These are phyloP conservation scores for Millerozyma miso DNA, from an alignment of 805 yeast species.

Conservation along the genomic window DNA sequence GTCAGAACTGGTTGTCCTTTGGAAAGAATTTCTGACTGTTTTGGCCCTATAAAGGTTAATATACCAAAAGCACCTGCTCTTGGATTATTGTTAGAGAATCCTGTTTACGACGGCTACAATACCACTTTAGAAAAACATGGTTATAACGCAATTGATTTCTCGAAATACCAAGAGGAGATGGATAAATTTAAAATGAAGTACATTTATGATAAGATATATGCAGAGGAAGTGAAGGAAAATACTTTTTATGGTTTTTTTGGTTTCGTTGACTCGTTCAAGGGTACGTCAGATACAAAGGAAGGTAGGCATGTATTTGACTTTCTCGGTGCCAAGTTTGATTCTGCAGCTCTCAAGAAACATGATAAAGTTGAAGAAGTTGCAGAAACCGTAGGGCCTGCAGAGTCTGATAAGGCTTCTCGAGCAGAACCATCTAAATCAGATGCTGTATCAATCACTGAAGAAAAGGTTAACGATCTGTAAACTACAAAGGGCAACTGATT, in stretches of 20 bases:
- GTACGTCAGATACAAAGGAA: slow-evolving; percentile 34
- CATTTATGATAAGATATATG: slow-evolving; percentile 89
- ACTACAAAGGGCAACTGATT: too few relatives aligned
- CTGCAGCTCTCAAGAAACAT: slow-evolving; percentile 10
- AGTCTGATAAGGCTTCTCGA: too few relatives aligned
- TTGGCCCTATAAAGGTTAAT: slow-evolving; percentile 68
- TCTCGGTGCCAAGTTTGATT: slow-evolving; percentile 39
- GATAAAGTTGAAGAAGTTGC: background rate
- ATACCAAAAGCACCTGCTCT: slow-evolving; percentile 98
- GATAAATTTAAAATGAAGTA: slow-evolving; percentile 80
- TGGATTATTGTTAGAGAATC: slow-evolving; percentile 85
- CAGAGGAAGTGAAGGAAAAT: slow-evolving; percentile 84
- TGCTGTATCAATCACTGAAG: too few relatives aligned
- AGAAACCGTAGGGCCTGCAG: too few relatives aligned
- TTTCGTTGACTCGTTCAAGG: slow-evolving; percentile 74
- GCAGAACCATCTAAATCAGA: too few relatives aligned
- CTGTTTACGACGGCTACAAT: slow-evolving; percentile 87
- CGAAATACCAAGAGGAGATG: slow-evolving; percentile 63
- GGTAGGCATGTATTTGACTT: slow-evolving; percentile 63
- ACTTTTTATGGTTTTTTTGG: slow-evolving; percentile 88
- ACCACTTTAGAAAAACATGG: slow-evolving; percentile 68
- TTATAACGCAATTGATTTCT: slow-evolving; percentile 69
- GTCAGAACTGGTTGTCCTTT: slow-evolving; percentile 84
- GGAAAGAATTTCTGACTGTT: slow-evolving; percentile 72
- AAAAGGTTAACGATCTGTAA: too few relatives aligned